phyloP scores from a whole-genome alignment of 2,329 filamentous ascomycete species.

The Cytospora piceae region DNA sequence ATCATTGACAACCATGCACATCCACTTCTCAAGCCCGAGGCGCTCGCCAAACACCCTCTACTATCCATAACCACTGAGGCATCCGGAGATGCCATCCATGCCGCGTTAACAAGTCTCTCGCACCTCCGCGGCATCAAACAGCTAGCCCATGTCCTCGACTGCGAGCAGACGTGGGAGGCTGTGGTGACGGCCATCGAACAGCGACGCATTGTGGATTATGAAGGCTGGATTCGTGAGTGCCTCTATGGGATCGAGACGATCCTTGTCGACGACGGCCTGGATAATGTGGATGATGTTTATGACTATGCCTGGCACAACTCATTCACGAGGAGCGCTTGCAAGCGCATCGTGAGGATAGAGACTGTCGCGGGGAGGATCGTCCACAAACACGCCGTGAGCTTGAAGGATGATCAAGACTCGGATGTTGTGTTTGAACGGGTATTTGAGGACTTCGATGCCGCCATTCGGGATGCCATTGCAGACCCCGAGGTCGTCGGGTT shows the following conservation, averaged over 20 bases:
- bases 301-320: slow-evolving; percentile 66
- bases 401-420: slow-evolving; percentile 44
- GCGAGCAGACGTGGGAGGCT: slow-evolving; percentile 63
- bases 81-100: slow-evolving; percentile 66
- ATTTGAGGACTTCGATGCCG: slow-evolving; percentile 52
- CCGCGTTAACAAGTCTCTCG: slow-evolving; percentile 65
- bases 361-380: slow-evolving; percentile 68
- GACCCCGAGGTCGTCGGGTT: slow-evolving; percentile 76
- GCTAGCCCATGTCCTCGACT: slow-evolving; percentile 66
- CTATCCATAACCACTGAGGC: slow-evolving; percentile 74
- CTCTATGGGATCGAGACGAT: slow-evolving; percentile 73
- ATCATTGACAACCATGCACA: slow-evolving; percentile 77
- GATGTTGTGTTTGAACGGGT: slow-evolving; percentile 49
- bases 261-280: slow-evolving; percentile 78
- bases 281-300: slow-evolving; percentile 58
- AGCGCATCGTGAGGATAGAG: slow-evolving; percentile 79
- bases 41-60: slow-evolving; percentile 52
- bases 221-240: slow-evolving; percentile 64
- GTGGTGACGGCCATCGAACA: slow-evolving; percentile 50
- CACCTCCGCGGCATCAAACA: slow-evolving; percentile 73
- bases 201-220: slow-evolving; percentile 49
- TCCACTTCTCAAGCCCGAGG: slow-evolving; percentile 61
- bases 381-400: slow-evolving; percentile 44
- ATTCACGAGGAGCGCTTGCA: slow-evolving; percentile 66
- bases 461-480: slow-evolving; percentile 60